phyloP scores from a whole-genome alignment of 306 rosid genomes.

The Abrus precatorius region DNA sequence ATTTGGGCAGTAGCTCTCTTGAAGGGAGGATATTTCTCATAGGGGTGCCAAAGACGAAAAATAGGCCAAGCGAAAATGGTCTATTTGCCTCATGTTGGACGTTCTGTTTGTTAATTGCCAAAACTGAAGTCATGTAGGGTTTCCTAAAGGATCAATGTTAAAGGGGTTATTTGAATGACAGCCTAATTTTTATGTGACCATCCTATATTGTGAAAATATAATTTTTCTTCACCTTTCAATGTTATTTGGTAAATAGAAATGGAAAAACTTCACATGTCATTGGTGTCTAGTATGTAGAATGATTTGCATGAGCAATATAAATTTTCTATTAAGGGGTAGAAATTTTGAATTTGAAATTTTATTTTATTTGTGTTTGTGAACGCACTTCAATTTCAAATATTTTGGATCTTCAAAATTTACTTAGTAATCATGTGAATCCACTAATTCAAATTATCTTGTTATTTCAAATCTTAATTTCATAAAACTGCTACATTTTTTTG shows the following conservation, averaged over 20 bases:
- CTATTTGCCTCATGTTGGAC: background rate
- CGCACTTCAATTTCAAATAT: slow-evolving; percentile 4
- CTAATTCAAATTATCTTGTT: slow-evolving; percentile 13
- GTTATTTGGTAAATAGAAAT: slow-evolving; percentile 1
- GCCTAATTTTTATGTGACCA: background rate
- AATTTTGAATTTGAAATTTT: background rate
- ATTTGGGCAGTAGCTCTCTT: background rate
- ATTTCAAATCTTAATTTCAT: background rate
- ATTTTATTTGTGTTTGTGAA: slow-evolving; percentile 6
- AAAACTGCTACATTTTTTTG: background rate
- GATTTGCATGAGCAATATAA: slow-evolving; percentile 13
- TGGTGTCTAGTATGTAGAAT: background rate
- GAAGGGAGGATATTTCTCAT: slow-evolving; percentile 33
- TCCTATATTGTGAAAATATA: slow-evolving; percentile 4
- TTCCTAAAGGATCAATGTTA: background rate
- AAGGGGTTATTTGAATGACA: background rate
- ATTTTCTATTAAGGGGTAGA: background rate
- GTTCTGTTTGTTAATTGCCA: slow-evolving; percentile 8
- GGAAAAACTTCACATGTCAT: background rate
- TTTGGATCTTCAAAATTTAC: slow-evolving; percentile 25
- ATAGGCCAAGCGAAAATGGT: slow-evolving; percentile 3
- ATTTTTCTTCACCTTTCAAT: background rate
- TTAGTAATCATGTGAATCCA: slow-evolving; percentile 26
- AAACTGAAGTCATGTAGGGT: background rate
- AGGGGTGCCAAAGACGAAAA: background rate